Conservation (phyloP, 202 grass and related monocot species). For the Thinopyrum obtusiflorum region DNA sequence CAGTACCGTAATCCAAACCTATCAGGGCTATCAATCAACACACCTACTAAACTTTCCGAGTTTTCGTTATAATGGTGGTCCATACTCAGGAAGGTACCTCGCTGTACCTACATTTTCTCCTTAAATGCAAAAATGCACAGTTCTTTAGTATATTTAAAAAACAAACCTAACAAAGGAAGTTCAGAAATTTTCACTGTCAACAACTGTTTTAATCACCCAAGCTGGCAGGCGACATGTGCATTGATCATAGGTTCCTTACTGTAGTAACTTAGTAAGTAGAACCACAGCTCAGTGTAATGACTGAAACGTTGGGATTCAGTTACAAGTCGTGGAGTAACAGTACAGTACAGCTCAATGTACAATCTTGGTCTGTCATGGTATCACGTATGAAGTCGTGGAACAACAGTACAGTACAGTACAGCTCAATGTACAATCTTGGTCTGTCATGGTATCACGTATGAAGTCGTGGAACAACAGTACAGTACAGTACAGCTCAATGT, state of each 20-base stretch:
- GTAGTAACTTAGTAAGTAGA: background rate
- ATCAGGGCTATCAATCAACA: background rate
- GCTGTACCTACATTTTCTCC: too few species aligned
- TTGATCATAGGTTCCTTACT: background rate
- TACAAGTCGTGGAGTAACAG: background rate
- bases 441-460: background rate
- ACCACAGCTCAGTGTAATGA: background rate
- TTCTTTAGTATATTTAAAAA: background rate
- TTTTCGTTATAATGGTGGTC: background rate
- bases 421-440: background rate
- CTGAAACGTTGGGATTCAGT: background rate
- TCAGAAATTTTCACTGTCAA: background rate
- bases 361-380: background rate
- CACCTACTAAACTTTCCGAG: too few species aligned
- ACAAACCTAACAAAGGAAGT: background rate
- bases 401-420: background rate
- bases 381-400: background rate
- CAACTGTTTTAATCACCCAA: background rate
- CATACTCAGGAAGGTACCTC: background rate
- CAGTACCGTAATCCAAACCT: background rate
- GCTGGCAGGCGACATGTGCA: background rate
- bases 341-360: background rate
- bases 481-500: background rate
- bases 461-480: background rate
- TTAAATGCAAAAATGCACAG: background rate